phyloP scores from a whole-genome alignment of 805 yeast genomes.

The baker's yeast (Saccharomyces cerevisiae) region DNA sequence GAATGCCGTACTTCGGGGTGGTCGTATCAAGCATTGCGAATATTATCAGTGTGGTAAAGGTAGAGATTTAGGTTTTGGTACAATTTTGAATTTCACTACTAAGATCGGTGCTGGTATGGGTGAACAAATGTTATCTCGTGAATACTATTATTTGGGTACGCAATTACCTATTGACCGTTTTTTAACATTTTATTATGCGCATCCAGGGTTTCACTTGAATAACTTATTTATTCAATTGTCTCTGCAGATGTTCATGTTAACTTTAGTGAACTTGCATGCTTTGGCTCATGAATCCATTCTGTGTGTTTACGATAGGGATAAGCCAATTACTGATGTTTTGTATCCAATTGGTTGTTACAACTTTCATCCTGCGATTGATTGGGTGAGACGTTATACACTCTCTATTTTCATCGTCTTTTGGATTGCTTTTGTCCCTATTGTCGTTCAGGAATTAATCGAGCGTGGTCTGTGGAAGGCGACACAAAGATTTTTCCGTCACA shows the following conservation, averaged over 20 bases:
- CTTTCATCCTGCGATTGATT: constrained; percentile 69
- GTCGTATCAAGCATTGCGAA: constrained; percentile 90
- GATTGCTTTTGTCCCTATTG: constrained; percentile 69
- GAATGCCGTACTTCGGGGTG: constrained; percentile 83
- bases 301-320: constrained; percentile 59
- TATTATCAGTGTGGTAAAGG: constrained; percentile 96
- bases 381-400: constrained; percentile 81
- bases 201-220: constrained; percentile 91
- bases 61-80: constrained; percentile 86
- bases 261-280: constrained; percentile 71
- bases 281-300: constrained; percentile 61
- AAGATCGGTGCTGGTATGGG: constrained; percentile 99
- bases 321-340: constrained; percentile 66
- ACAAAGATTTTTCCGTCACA: constrained; percentile 59
- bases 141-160: constrained; percentile 83
- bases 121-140: constrained; percentile 87
- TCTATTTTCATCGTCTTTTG: constrained; percentile 87
- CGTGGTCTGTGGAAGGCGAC: constrained; percentile 71
- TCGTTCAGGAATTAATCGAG: constrained; percentile 72
- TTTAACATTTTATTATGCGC: constrained; percentile 89
- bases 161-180: constrained; percentile 82
- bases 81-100: constrained; percentile 85
- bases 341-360: constrained; percentile 80
- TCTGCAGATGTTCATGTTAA: constrained; percentile 75
- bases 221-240: constrained; percentile 80